Conservation (phyloP, 225 moss, liverwort and hornwort species). For the Straminergon stramineum region DNA sequence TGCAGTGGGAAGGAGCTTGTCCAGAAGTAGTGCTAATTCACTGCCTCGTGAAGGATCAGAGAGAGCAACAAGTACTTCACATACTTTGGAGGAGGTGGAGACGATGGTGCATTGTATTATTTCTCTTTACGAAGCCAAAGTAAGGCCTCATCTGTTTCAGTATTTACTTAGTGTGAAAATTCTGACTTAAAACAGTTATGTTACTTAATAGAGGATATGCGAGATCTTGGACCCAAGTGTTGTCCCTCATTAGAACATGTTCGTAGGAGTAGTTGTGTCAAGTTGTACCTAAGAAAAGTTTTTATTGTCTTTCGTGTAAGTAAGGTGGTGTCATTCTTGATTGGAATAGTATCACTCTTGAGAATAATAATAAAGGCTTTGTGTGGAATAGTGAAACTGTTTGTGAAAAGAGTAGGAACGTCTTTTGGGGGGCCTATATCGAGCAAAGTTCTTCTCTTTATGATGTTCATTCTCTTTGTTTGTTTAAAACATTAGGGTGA, state of each 20-base stretch:
- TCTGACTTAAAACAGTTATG: background rate
- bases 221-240: background rate
- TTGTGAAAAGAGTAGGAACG: background rate
- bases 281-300: background rate
- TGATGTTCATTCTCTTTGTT: background rate
- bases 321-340: background rate
- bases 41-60: conserved; percentile 44
- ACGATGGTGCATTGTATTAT: conserved; percentile 92
- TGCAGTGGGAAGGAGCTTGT: conserved; percentile 41
- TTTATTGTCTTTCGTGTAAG: background rate
- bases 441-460: background rate
- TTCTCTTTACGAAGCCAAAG: conserved; percentile 86
- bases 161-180: background rate
- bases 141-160: conserved; percentile 2
- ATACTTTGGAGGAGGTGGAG: conserved; percentile 91
- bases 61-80: conserved; percentile 43
- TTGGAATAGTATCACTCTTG: background rate
- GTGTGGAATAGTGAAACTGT: background rate
- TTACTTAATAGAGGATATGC: background rate
- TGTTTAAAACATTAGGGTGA: background rate
- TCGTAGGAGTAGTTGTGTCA: background rate
- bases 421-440: background rate
- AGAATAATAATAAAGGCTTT: background rate
- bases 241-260: background rate
- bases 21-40: conserved; percentile 31